These are phyloP conservation scores for Alternaria alternata DNA, from an alignment of 2,329 filamentous ascomycete genomes.

Conservation along the genomic window DNA sequence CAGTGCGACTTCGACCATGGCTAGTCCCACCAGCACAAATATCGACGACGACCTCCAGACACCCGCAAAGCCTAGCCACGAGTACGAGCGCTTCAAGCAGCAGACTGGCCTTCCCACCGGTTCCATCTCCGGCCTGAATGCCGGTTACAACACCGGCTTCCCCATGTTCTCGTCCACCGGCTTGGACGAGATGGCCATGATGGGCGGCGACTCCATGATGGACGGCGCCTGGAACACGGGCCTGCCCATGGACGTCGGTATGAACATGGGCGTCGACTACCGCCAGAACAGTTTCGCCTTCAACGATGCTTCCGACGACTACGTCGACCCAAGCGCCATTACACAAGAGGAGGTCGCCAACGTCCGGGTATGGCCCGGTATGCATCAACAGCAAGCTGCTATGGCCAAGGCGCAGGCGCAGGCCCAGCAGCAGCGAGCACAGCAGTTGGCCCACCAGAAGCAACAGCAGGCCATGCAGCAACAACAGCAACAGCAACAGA, in stretches of 20 bases:
- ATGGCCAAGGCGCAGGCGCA: slow-evolving; percentile 47
- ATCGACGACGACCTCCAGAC: slow-evolving; percentile 63
- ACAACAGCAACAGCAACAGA: slow-evolving; percentile 48
- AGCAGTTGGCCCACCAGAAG: slow-evolving; percentile 46
- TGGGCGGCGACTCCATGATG: slow-evolving; percentile 59
- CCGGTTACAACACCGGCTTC: slow-evolving; percentile 55
- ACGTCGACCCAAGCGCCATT: slow-evolving; percentile 78
- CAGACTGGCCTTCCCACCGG: slow-evolving; percentile 92
- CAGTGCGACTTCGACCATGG: slow-evolving; percentile 61
- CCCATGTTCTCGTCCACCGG: slow-evolving; percentile 66
- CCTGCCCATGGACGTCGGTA: slow-evolving; percentile 61
- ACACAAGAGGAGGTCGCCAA: slow-evolving; percentile 67
- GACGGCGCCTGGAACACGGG: slow-evolving; percentile 65
- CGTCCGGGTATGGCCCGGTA: slow-evolving; percentile 87
- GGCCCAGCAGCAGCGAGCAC: slow-evolving; percentile 57
- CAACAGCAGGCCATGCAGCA: slow-evolving; percentile 49
- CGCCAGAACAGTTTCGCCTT: slow-evolving; percentile 70
- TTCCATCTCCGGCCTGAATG: slow-evolving; percentile 80
- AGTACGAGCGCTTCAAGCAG: slow-evolving; percentile 94
- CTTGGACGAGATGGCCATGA: slow-evolving; percentile 72
- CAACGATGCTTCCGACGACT: slow-evolving; percentile 56
- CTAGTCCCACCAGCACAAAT: slow-evolving; percentile 62
- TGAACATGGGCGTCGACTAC: slow-evolving; percentile 74
- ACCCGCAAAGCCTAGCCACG: slow-evolving; percentile 85
- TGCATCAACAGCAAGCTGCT: slow-evolving; percentile 88